phyloP scores from a whole-genome alignment of 2,329 filamentous ascomycete genomes.

The Trichoderma aggressivum region DNA sequence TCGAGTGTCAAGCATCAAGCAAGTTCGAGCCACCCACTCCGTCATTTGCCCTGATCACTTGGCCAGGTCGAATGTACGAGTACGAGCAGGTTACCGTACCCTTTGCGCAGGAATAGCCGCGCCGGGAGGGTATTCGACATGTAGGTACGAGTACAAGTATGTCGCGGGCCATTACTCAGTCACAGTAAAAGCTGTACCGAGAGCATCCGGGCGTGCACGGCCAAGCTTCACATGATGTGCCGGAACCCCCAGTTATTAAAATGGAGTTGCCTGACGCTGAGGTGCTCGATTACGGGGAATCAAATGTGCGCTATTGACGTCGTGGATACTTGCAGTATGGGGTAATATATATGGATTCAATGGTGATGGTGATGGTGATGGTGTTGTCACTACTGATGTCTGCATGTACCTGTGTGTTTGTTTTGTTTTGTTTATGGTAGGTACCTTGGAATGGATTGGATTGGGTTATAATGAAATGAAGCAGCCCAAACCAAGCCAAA shows the following conservation, averaged over 20 bases:
- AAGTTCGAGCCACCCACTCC: neutral
- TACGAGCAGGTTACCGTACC: neutral
- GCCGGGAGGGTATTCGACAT: neutral
- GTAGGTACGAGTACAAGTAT: neutral
- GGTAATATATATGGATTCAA: neutral
- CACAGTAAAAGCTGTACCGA: neutral
- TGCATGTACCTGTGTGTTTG: too few relatives aligned
- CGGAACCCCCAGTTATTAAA: neutral
- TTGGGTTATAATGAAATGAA: neutral
- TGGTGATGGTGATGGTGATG: neutral
- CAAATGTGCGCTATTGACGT: neutral
- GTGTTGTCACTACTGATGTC: neutral
- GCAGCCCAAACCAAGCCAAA: neutral
- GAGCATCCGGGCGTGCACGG: neutral
- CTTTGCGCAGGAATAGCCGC: neutral
- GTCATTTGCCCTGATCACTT: neutral
- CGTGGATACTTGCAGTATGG: neutral
- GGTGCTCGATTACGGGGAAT: neutral
- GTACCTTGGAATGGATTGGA: neutral
- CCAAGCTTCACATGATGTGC: neutral
- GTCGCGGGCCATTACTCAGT: too few relatives aligned
- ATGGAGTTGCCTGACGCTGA: neutral
- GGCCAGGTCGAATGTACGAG: neutral
- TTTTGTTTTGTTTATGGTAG: too few relatives aligned
- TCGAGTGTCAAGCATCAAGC: neutral